phyloP scores from a whole-genome alignment of 495 filamentous ascomycete genomes.

The Recurvomyces mirabilis region DNA sequence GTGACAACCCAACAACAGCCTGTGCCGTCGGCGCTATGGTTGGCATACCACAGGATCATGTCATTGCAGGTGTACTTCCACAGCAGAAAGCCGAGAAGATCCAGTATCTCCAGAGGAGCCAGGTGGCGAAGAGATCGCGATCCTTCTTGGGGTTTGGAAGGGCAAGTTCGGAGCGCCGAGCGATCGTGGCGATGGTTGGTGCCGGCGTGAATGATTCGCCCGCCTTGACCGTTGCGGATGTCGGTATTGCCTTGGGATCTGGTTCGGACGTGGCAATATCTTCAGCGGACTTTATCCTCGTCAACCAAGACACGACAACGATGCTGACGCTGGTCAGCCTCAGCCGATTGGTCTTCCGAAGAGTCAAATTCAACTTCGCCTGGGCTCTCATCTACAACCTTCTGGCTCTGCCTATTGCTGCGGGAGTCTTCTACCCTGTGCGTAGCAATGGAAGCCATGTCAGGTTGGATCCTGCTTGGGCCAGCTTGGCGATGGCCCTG shows the following conservation, averaged over 20 bases:
- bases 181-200: constrained; percentile 55
- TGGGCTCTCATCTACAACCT: constrained; percentile 87
- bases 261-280: constrained; percentile 78
- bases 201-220: constrained; percentile 88
- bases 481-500: constrained; percentile 73
- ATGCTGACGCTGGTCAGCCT: constrained; percentile 65
- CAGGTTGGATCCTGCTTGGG: constrained; percentile 70
- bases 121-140: neutral
- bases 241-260: constrained; percentile 73
- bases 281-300: constrained; percentile 74
- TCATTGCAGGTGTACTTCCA: constrained; percentile 82
- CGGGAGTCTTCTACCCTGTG: constrained; percentile 68
- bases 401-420: constrained; percentile 68
- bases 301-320: constrained; percentile 57
- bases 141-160: neutral
- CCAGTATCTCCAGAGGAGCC: constrained; percentile 56
- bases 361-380: constrained; percentile 76
- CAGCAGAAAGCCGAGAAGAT: constrained; percentile 80
- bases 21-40: constrained; percentile 59
- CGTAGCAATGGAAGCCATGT: constrained; percentile 42
- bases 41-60: constrained; percentile 59
- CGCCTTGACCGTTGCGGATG: constrained; percentile 66
- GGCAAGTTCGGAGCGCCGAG: constrained; percentile 3
- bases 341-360: constrained; percentile 56
- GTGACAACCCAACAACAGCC: constrained; percentile 64